Percentiles rank a stretch among this genome's conserved stretches.
phyloP scores from a whole-genome alignment of 2,329 filamentous ascomycete genomes.

The Tolypocladium ovalisporum region DNA sequence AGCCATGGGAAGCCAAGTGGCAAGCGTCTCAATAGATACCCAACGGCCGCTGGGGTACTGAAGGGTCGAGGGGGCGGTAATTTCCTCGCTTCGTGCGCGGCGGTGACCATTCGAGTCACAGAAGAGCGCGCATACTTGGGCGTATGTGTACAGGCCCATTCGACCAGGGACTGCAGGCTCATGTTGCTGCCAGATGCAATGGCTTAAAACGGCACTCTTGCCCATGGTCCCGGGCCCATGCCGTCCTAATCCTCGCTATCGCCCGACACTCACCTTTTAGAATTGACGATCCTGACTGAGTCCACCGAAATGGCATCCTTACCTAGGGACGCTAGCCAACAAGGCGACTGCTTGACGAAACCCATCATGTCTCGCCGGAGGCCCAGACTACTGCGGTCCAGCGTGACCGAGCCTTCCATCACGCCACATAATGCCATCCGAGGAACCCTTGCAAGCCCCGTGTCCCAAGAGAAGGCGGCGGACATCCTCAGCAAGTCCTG shows the following conservation, averaged over 20 bases:
- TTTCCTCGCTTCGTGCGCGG: neutral
- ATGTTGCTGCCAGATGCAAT: neutral
- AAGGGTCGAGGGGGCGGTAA: neutral
- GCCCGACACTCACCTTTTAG: neutral
- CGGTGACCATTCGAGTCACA: neutral
- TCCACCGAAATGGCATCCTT: neutral
- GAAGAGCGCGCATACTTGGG: neutral
- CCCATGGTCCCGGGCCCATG: neutral
- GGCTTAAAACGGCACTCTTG: neutral
- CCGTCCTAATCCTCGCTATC: neutral
- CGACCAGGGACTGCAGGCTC: neutral
- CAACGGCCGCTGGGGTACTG: neutral
- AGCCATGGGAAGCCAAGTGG: neutral
- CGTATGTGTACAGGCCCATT: neutral
- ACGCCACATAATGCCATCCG: constrained; percentile 43
- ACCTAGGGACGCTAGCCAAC: neutral
- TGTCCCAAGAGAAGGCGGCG: constrained; percentile 38
- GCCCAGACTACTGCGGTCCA: constrained; percentile 33
- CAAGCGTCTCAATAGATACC: neutral
- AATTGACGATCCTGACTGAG: neutral
- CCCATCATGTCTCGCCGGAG: neutral
- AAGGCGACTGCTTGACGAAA: neutral
- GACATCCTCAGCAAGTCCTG: constrained; percentile 45
- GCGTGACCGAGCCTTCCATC: constrained; percentile 46
- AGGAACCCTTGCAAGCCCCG: constrained; percentile 37